Evolutionary conservation across 169 alveolate species (phyloP).

Genomic region (Eimeria necatrix): DNA sequence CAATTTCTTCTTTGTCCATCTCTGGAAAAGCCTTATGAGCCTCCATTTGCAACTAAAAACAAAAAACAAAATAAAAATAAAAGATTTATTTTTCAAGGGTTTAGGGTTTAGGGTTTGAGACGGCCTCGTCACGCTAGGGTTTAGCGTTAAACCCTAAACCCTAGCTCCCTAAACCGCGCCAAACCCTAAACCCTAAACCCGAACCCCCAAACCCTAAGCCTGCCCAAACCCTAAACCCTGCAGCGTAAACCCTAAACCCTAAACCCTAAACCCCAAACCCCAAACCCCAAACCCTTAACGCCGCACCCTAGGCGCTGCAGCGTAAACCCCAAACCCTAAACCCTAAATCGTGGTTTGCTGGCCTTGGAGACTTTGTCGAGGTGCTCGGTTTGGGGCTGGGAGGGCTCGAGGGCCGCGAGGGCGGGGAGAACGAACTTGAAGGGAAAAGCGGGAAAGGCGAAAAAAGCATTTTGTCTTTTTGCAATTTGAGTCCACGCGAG

Average conservation of each 20-base stretch:
- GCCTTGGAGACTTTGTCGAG: background rate
- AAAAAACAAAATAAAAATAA: background rate
- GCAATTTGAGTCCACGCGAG: constrained; percentile 44
- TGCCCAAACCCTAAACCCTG: background rate
- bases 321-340: constrained; percentile 24
- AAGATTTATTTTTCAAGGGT: too few relatives aligned
- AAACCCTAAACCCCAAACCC: background rate
- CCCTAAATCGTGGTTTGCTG: background rate
- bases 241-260: background rate
- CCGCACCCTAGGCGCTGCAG: too few relatives aligned
- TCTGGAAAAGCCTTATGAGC: background rate
- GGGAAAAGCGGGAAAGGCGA: constrained; percentile 26
- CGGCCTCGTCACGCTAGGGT: too few relatives aligned
- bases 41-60: background rate
- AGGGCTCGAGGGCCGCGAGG: background rate
- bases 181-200: background rate
- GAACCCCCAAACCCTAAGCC: background rate
- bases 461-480: background rate
- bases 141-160: too few relatives aligned
- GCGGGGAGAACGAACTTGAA: background rate
- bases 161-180: background rate
- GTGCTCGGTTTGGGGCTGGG: background rate
- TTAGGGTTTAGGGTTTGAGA: too few relatives aligned
- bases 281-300: background rate
- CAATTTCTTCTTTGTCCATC: background rate